A percentile compares a stretch with the other conserved stretches of the same genome.
phyloP scores from a whole-genome alignment of 495 filamentous ascomycete genomes.

The Aspergillus homomorphus region DNA sequence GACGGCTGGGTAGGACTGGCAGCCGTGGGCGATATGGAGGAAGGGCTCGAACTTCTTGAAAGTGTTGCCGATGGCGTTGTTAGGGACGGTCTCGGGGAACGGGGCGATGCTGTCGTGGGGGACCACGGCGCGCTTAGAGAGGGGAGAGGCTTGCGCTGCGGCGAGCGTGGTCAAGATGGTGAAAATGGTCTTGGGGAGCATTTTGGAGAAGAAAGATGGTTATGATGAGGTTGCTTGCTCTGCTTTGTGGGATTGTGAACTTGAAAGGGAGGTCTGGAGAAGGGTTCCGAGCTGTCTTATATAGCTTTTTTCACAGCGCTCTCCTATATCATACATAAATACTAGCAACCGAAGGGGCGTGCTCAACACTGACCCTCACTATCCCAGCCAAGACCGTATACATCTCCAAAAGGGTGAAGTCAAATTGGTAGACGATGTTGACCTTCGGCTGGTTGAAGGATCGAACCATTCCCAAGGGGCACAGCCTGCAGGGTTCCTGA shows the following conservation, averaged over 20 bases:
- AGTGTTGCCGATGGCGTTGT: constrained; percentile 2
- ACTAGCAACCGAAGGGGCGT: no score
- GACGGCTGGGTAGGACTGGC: constrained; percentile 10
- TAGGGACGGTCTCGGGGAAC: constrained; percentile 4
- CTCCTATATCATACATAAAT: background rate
- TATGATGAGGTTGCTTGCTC: background rate
- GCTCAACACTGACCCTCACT: background rate
- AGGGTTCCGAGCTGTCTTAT: background rate
- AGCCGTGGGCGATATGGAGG: constrained; percentile 11
- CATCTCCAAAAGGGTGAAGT: background rate
- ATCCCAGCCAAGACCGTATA: background rate
- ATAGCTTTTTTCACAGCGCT: background rate
- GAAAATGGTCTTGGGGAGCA: constrained; percentile 1
- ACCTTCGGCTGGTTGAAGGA: background rate
- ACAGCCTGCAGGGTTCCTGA: background rate
- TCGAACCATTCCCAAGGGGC: background rate
- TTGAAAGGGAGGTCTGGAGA: background rate
- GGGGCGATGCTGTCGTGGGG: constrained; percentile 6
- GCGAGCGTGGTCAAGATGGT: background rate
- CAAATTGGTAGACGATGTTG: background rate
- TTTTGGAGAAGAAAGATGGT: background rate
- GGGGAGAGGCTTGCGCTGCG: background rate
- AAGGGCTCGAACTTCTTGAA: constrained; percentile 10
- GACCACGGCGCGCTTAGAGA: constrained; percentile 3
- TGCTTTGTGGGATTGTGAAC: background rate